phyloP scores from a whole-genome alignment of 208 protist species.

The Leishmania amazonensis region DNA sequence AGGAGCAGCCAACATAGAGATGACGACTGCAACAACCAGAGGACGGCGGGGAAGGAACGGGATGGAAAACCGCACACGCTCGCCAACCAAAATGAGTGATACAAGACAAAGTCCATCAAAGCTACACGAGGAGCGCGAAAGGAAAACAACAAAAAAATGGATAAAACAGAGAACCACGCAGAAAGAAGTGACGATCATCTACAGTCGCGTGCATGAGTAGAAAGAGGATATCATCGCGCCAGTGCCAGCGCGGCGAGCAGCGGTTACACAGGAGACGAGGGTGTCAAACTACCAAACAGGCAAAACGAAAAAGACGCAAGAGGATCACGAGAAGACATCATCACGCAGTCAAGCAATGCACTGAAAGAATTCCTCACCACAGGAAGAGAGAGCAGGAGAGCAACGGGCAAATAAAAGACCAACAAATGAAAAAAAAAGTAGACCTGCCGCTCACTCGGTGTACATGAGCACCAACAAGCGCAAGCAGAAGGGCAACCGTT shows the following conservation, averaged over 20 bases:
- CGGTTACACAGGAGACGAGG: not conserved
- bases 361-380: not conserved
- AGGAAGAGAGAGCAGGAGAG: not conserved
- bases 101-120: not conserved
- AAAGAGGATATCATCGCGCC: not conserved
- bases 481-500: not conserved
- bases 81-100: not conserved
- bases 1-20: not conserved
- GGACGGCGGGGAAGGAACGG: not conserved
- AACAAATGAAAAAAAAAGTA: too few relatives aligned
- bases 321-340: not conserved
- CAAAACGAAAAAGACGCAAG: not conserved
- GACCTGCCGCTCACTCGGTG: not conserved
- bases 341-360: not conserved
- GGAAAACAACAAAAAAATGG: not conserved
- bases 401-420: not conserved
- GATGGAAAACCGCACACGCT: not conserved
- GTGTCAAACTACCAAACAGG: not conserved
- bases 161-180: not conserved
- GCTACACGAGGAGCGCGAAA: not conserved
- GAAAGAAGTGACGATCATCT: not conserved
- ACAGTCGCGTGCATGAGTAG: not conserved
- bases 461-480: not conserved
- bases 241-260: not conserved
- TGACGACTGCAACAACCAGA: not conserved